Base-by-base conservation (phyloP, 352 stramenopile genomes). In the Pythium dissotocum region DNA sequence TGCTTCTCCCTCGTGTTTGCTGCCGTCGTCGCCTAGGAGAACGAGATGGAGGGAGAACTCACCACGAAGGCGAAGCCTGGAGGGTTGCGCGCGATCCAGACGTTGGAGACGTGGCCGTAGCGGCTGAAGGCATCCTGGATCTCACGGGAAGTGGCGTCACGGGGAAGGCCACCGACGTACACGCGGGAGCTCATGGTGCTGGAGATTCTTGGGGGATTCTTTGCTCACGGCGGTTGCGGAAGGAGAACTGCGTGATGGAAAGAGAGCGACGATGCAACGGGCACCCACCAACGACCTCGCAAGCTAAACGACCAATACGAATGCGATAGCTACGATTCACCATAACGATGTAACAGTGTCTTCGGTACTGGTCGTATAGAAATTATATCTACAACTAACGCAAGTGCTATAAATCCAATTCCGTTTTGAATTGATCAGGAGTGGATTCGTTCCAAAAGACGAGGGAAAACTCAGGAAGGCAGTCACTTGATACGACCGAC, bases 61-160 rank as follows among this genome's bases (percentile, higher is more conserved):
- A 95, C 87, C 84, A 95, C 83, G 77, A 95, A 95, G 80, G 87
- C 87, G 73, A 95, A 95, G 72, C 87, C 87, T 16, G 87, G 87
- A 59, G 87, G 87, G 77, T 95, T 95, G 60, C 87, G 85, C 58
- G 87, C 87, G 64, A 95, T 86, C 87, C 87, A 95, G 63, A 95
- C 89, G 77, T 94, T 95, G 70, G 80, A 79, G 62, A 95, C 82
- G 77, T 94, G 82, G 55, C 87, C 87, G 70, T 93, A 95, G 75
- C 85, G 87, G 67, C 63, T 83, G 77, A 95, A 95, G 32, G 80
- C 80, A 62, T 94, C 87, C 64, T 95, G 82, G 58, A 95, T 79
- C 73, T 95, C 87, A 35, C 83, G 83, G 56, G 84, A 91, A 42
- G 83, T 93, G 48, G 85, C 87, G 67, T 93, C 85, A 67, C 85